Evolutionary conservation across 495 filamentous ascomycete species (phyloP), one percentile per base, ranked within the genome.

Genomic region (Podospora appendiculata): DNA sequence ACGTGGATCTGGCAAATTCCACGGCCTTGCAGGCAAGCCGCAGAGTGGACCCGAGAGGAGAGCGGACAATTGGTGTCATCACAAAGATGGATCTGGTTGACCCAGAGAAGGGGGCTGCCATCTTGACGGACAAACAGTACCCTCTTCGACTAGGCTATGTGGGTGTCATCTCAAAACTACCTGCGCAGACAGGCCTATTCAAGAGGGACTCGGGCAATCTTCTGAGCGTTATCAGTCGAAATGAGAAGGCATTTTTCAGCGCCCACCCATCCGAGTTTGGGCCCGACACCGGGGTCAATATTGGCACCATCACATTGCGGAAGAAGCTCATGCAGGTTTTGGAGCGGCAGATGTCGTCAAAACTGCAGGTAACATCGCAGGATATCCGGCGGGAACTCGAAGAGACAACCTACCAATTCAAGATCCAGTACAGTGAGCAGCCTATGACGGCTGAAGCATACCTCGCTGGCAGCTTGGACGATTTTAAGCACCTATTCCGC

Each of bases 81-180:
- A 99, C 93, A 19, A 99, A 99, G 72, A 96, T 99, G 92, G 93
- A 99, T 64, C 79, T 99, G 17, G 90, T 99, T 16, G 90, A 96
- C 51, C 80, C 93, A 11, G 74, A 75, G 16, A 82, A 93, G 52
- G 93, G 90, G 13, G 77, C 79, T 13, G 75, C 77, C 33, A 87
- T 99, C 34, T 72, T 99, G 7, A 77, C 72, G 39, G 93, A 99
- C 66, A 83, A 82, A 65, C 95, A 96, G 62, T 99, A 99, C 57
- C 91, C 94, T 46, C 79, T 99, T 33, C 80, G 92, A 8, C 77
- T 99, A 32, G 93, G 93, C n/a, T 99, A 99, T 64, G 90, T 99
- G 3, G 93, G 93, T 46, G 93, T 99, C 17, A 86, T 99, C 13
- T 91, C 85, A 58, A 84, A 87, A 25, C 81, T 88, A 14, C 86